Evolutionary conservation across 495 filamentous ascomycete species (phyloP).

Genomic region (Talaromyces proteolyticus): DNA sequence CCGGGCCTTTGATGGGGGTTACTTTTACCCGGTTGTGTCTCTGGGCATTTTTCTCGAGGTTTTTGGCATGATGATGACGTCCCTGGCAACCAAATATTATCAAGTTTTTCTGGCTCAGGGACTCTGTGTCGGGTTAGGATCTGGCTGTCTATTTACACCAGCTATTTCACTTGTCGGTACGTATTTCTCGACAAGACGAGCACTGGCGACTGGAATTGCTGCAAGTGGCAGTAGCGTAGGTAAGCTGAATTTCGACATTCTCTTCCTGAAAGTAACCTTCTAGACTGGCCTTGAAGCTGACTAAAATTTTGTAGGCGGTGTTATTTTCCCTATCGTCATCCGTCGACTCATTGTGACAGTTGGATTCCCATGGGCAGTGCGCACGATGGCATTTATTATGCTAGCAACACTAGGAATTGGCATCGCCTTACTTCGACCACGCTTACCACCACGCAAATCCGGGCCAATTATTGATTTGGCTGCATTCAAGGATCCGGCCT

Average conservation of each 20-base stretch:
- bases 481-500: neutral
- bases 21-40: slow-evolving; percentile 43
- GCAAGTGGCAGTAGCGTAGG: too few species aligned
- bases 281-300: neutral
- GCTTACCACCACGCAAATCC: neutral
- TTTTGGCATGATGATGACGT: slow-evolving; percentile 71
- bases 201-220: slow-evolving; percentile 56
- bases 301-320: slow-evolving; percentile 17
- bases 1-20: slow-evolving; percentile 70
- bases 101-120: slow-evolving; percentile 38
- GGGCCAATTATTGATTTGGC: slow-evolving; percentile 3
- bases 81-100: slow-evolving; percentile 38
- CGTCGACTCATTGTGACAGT: slow-evolving; percentile 53
- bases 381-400: slow-evolving; percentile 64
- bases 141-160: slow-evolving; percentile 53
- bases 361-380: slow-evolving; percentile 72
- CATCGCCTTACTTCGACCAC: neutral
- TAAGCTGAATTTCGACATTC: too few species aligned
- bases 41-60: slow-evolving; percentile 56
- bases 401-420: slow-evolving; percentile 26
- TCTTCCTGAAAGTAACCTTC: too few species aligned
- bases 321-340: slow-evolving; percentile 61
- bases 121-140: slow-evolving; percentile 42
- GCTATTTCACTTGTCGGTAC: slow-evolving; percentile 66
- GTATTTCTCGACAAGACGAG: slow-evolving; percentile 47